Evolutionary conservation across 805 yeast genomes (phyloP), one percentile per base, ranked within the genome.

Genomic region (Candida taoyuanica): DNA sequence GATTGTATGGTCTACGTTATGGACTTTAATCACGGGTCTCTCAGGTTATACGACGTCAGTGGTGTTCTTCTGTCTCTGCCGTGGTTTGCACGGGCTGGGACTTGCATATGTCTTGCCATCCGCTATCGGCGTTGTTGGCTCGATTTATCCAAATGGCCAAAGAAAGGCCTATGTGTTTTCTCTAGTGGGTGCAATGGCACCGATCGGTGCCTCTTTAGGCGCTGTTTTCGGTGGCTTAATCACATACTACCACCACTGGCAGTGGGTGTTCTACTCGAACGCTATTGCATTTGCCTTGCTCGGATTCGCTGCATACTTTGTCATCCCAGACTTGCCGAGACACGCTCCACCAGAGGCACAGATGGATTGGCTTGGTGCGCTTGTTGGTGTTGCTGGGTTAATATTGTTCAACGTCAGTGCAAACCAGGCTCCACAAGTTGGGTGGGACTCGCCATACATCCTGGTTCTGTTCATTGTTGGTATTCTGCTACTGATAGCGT

Each of bases 381-480:
- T 61, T 0, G 42, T 74, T 12, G 89, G 85, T 4, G 71, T 83
- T 5, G 40, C 62, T 5, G 86, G 85, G 0, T 58, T 85, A 33
- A 67, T 81, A 3, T 54, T 84, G 24, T 65, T 85, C 55, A 82
- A 79, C 48, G 77, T 83, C 53, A 75, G 76, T 2, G 76, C 86
- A 77, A 83, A 80, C 49, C 88, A 85, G 55, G 91, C 83, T 3
- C 85, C 91, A 0, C 68, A 73, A 5, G 80, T 64, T 3, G 86
- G 89, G 16, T 84, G 91, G 91, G 49, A 59, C 9, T 54, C 52
- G 2, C 70, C 79, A 1, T 83, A 82, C 47, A 71, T 79, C 29
- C 73, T 78, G 29, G 76, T 67, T 0, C 53, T 84, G 11, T 59
- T 82, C 20, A 62, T 79, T 1, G 53, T 81, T 5, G 76, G 87